Conservation (phyloP, 2,329 filamentous ascomycete genomes). For the Neoascochyta sp. region DNA sequence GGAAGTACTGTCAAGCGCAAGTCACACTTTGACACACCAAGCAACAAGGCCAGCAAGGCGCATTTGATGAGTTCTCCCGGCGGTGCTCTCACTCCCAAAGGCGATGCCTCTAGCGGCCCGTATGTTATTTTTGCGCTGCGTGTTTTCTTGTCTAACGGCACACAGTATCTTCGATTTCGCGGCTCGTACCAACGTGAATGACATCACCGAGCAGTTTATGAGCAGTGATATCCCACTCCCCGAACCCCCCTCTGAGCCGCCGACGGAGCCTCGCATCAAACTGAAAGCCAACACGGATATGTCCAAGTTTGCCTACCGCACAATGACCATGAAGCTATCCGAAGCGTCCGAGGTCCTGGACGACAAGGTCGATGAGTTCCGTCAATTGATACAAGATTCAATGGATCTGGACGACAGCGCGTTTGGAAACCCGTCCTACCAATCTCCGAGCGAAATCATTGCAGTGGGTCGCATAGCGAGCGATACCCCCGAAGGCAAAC, state of each 20-base stretch:
- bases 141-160: conserved; percentile 9
- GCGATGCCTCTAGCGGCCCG: conserved; percentile 39
- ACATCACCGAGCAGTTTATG: conserved; percentile 71
- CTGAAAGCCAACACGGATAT: conserved; percentile 82
- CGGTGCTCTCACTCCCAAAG: conserved; percentile 31
- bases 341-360: conserved; percentile 92
- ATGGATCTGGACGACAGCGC: conserved; percentile 72
- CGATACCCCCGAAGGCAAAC: conserved; percentile 78
- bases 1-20: conserved; percentile 54
- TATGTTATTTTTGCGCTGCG: conserved; percentile 25
- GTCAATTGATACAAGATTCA: conserved; percentile 66
- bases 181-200: conserved; percentile 73
- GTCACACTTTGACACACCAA: conserved; percentile 50
- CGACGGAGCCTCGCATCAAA: conserved; percentile 72
- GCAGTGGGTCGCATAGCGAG: conserved; percentile 89
- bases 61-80: conserved; percentile 51
- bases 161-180: conserved; percentile 63
- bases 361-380: conserved; percentile 90
- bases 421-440: conserved; percentile 82
- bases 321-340: conserved; percentile 89
- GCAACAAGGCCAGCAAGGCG: conserved; percentile 41
- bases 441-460: conserved; percentile 81
- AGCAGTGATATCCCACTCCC: conserved; percentile 68
- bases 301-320: conserved; percentile 87
- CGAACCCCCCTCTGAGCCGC: conserved; percentile 68